Base-by-base conservation (phyloP, 805 yeast species). In the Komagataella pastoris region DNA sequence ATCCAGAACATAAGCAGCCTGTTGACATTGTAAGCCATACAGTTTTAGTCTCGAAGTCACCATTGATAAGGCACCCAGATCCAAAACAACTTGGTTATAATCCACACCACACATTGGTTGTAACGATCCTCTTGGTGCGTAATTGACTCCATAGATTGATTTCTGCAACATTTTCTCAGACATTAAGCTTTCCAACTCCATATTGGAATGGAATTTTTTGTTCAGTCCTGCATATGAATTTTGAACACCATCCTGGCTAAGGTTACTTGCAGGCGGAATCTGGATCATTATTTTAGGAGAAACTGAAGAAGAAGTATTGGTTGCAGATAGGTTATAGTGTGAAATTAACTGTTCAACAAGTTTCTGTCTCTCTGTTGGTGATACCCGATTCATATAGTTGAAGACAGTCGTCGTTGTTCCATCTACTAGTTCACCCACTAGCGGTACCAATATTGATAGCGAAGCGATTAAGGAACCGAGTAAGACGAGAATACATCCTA, bases 11-110 rank as follows among this genome's bases (percentile, higher is more conserved):
- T 64, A 61, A 10, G 70, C 74, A 0, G 75, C 73, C 59, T 82
- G 88, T 43, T 72, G 61, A 56, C 89, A 83, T 55, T 79, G 84
- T 51, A 80, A 74, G 0, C 86, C 84, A 55, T 77, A 80, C 1
- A 78, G 71, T 56, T 83, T 68, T 7, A 85, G 61, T 54, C 79
- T 74, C 0, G 73, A 71, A 0, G 90, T 83, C 0, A 83, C 71
- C 24, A 71, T 77, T 0, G 88, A 79, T 7, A 85, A 55, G 8
- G 74, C 59, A 0, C 81, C 80, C 21, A 84, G 56, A 56, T 85
- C 90, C 18, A 75, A 62, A 47, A 79, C 55, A 0, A 81, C 76
- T 3, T 78, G 82, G 50, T 73, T 65, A 50, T 65, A 62, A 0
- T 67, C 67, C 1, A 66, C 68, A 1, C 80, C 82, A 67, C 88